Base-by-base conservation (phyloP, 805 yeast species). In the Hanseniaspora lindneri region DNA sequence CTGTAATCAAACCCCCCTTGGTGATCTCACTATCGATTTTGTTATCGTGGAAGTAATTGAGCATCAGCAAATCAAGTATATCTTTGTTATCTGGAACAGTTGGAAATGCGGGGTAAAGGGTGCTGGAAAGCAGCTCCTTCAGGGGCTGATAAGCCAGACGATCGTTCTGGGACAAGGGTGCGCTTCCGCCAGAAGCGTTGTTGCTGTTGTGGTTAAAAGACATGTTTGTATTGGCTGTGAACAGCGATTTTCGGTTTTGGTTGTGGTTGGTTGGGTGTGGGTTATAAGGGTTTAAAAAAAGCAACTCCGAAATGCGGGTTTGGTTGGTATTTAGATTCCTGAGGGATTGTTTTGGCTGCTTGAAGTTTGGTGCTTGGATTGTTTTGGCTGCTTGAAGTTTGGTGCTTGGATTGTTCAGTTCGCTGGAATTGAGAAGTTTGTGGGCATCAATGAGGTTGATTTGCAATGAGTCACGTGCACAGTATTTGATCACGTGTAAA, bases 181-280 rank as follows among this genome's bases (percentile, higher is more conserved):
- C 14, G 8, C 11, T 19, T 7, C 17, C 41, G 1, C 36, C 23
- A 7, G 41, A 11, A 5, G 41, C 33, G 14, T 46, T 46, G 20
- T 46, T 46, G 19, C 49, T 46, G 11, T 46, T 46, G 10, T 14
- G 39, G n/a, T 39, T 36, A 17, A 46, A 39, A 4, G 42, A 27
- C 47, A 43, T 24, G 29, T 27, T 27, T 27, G 11, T 27, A 27
- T 9, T 9, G 11, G 8, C 10, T 9, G 10, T 9, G 11, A 27
- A 27, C 11, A 11, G 11, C 11, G 29, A 8, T 11, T 27, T 8
- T 8, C 11, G 11, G 8, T 27, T 27, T 27, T 9, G 10, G 8
- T 27, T 27, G 29, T 27, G 8, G 29, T 27, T 27, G 29, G n/a
- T n/a, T n/a, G n/a, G n/a, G n/a, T n/a, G n/a, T n/a, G n/a, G n/a